A percentile compares a stretch with the other conserved stretches of the same genome.
Evolutionary conservation across 139 green algal genomes (phyloP).

Genomic region (Chlorella sp.): DNA sequence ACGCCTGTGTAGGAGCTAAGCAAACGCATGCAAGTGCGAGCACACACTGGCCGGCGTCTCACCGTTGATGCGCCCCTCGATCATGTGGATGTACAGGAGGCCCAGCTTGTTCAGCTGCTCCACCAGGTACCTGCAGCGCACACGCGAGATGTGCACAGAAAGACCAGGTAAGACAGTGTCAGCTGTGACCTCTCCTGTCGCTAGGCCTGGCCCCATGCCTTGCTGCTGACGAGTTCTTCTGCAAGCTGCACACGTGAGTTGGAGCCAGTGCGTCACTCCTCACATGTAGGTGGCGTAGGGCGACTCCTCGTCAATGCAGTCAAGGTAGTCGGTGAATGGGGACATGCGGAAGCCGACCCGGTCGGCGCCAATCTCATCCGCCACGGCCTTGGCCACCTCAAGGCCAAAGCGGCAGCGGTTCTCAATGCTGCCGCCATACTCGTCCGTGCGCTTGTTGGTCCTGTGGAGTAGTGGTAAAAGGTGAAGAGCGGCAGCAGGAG

Average conservation of each 20-base stretch:
- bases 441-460: slow-evolving; percentile 55
- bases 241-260: too few relatives aligned
- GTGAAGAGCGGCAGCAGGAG: too few relatives aligned
- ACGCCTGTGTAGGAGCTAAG: not conserved
- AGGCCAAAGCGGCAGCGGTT: slow-evolving; percentile 49
- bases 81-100: slow-evolving; percentile 71
- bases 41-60: not conserved
- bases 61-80: slow-evolving; percentile 61
- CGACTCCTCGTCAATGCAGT: slow-evolving; percentile 26
- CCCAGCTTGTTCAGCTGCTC: slow-evolving; percentile 56
- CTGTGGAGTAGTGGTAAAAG: too few relatives aligned
- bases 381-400: slow-evolving; percentile 44
- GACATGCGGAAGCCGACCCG: slow-evolving; percentile 65
- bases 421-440: slow-evolving; percentile 59
- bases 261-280: too few relatives aligned
- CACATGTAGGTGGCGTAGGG: slow-evolving; percentile 28
- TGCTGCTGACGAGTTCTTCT: too few relatives aligned
- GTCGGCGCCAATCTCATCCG: slow-evolving; percentile 43
- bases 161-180: slow-evolving; percentile 26
- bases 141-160: slow-evolving; percentile 15
- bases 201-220: too few relatives aligned
- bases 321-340: slow-evolving; percentile 50
- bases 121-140: slow-evolving; percentile 43
- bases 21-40: not conserved
- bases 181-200: too few relatives aligned